Evolutionary conservation across 352 stramenopile genomes (phyloP).

Genomic region (Aphanomyces invadans): DNA sequence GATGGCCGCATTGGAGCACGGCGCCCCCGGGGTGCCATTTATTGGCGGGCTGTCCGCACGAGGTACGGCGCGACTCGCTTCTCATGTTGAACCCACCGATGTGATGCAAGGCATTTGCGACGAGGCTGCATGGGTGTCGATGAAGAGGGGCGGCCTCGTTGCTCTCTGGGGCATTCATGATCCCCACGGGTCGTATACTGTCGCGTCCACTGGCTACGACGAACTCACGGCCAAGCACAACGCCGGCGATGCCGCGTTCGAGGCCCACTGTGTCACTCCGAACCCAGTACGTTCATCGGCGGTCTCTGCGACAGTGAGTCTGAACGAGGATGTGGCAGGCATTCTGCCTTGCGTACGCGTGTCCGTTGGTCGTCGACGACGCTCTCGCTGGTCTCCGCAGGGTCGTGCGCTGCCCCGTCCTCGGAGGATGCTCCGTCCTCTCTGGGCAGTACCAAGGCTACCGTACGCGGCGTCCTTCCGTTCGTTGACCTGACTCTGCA

Average conservation of each 20-base stretch:
- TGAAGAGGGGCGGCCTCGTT: constrained; percentile 76
- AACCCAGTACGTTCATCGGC: neutral
- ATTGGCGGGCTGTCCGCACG: constrained; percentile 78
- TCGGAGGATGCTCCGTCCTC: constrained; percentile 77
- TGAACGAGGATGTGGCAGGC: constrained; percentile 18
- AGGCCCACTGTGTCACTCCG: constrained; percentile 26
- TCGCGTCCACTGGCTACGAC: constrained; percentile 73
- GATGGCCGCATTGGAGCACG: constrained; percentile 57
- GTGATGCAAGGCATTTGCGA: constrained; percentile 58
- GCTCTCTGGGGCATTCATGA: constrained; percentile 84
- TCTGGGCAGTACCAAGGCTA: constrained; percentile 42
- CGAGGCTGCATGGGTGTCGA: constrained; percentile 80
- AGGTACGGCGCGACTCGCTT: neutral
- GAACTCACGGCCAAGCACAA: constrained; percentile 73
- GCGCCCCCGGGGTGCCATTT: constrained; percentile 71
- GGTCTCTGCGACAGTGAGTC: too few species aligned
- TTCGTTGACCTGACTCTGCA: constrained; percentile 31
- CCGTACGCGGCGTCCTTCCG: neutral
- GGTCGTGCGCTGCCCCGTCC: constrained; percentile 67
- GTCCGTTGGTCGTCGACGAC: constrained; percentile 71
- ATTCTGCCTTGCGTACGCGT: constrained; percentile 76
- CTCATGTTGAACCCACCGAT: neutral
- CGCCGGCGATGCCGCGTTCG: constrained; percentile 64
- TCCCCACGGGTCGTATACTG: constrained; percentile 67
- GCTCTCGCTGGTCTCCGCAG: constrained; percentile 76